Base-by-base conservation (phyloP, 345 rosid genomes). In the Linum lewisii region DNA sequence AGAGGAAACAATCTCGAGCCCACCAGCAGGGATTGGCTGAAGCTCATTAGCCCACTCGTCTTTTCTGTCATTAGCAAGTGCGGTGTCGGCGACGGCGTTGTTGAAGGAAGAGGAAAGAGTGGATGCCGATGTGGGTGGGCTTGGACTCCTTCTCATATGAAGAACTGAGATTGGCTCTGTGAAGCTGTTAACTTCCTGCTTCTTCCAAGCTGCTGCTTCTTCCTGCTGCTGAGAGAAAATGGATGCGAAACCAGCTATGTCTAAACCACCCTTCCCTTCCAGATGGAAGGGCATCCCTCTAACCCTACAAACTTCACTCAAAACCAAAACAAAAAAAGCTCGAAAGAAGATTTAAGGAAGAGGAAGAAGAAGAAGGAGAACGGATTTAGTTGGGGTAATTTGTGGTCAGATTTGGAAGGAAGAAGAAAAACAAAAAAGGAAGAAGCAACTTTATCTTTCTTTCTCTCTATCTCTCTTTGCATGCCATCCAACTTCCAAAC, bases 121-220 rank as follows among this genome's bases (percentile, higher is more conserved):
- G 60, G 88, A 82, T 58, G 75, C 81, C 9, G 87, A 79, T 57
- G 77, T 80, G 61, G 84, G 83, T 20, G 88, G 88, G 60, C 85
- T 83, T 62, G 72, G 76, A 80, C 83, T 80, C 72, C 77, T 79
- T 77, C 81, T 77, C 78, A 77, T 74, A 72, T 75, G 79, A 76
- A 79, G 80, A 66, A 74, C 75, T 62, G 78, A 74, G 24, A 75
- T 72, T 24, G 72, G 66, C 42, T 73, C 77, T 32, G 52, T 51
- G 63, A 68, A 62, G 65, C 71, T 65, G 52, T 60, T 68, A 15
- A 38, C 69, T 67, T 72, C 64, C 23, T 62, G 52, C 6, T 51
- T 71, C 38, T 65, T 65, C 82, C 77, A 72, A 57, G 58, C 42
- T 38, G 56, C 71, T 75, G n/a, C n/a, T n/a, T n/a, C n/a, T n/a